Percentiles rank a stretch among this genome's conserved stretches.
These are phyloP conservation scores for Cutaneotrichosporon curvatum DNA, from an alignment of 1,284 basidiomycete species.

Conservation along the genomic window DNA sequence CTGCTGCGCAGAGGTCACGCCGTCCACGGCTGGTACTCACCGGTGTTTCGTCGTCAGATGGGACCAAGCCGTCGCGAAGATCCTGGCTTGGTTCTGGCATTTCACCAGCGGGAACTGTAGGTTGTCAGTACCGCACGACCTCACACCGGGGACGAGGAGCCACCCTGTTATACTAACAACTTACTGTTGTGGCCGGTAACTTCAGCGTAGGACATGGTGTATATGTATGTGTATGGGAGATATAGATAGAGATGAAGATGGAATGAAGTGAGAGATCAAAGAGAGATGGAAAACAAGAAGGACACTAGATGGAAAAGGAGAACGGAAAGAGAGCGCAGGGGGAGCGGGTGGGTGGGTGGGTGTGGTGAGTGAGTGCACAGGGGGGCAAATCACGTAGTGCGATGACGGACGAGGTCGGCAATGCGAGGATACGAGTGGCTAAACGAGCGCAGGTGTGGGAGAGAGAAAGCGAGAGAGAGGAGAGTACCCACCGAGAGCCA, in stretches of 20 bases:
- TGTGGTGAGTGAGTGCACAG: too few relatives aligned
- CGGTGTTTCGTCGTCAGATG: slow-evolving; percentile 19
- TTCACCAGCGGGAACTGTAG: slow-evolving; percentile 28
- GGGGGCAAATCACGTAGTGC: too few relatives aligned
- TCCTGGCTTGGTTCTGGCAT: slow-evolving; percentile 43
- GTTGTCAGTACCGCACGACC: not conserved
- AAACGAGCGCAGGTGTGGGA: too few relatives aligned
- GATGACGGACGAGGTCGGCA: too few relatives aligned
- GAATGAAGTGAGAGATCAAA: not conserved
- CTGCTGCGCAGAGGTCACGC: too few relatives aligned
- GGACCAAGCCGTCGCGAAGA: slow-evolving; percentile 31
- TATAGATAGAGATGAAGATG: not conserved
- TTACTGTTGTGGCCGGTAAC: slow-evolving; percentile 15
- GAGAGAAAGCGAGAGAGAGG: too few relatives aligned
- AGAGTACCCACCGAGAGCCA: too few relatives aligned
- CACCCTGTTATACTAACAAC: slow-evolving; percentile 1
- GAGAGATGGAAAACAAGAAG: slow-evolving; percentile 6
- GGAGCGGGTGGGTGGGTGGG: too few relatives aligned
- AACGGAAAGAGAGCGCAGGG: slow-evolving; percentile 1
- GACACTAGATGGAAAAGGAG: too few relatives aligned
- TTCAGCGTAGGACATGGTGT: slow-evolving; percentile 17
- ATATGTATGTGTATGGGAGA: not conserved
- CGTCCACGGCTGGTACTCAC: not conserved
- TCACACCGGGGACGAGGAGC: not conserved
- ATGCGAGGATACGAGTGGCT: too few relatives aligned